These are phyloP conservation scores for Symbiodinium natans DNA, from an alignment of 73 alveolate genomes.

Conservation along the genomic window DNA sequence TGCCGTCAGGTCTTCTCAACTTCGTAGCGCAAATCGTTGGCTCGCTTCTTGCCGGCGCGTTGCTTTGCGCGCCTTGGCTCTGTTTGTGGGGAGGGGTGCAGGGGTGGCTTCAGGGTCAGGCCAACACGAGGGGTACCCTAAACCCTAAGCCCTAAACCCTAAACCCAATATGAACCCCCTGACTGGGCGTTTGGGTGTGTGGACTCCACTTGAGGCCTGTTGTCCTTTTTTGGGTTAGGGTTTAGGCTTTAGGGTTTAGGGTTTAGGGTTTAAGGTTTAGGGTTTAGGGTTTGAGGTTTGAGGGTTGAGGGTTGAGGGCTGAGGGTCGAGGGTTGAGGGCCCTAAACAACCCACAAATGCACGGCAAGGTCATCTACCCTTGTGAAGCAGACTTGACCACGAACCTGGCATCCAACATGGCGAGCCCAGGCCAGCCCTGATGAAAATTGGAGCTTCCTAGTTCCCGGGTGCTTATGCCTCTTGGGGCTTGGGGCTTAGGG, in stretches of 20 bases:
- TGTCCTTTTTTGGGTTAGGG: neutral
- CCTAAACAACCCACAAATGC: too few relatives aligned
- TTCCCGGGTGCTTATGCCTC: neutral
- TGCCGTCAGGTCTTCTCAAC: neutral
- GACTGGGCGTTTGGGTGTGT: too few relatives aligned
- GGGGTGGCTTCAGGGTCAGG: too few relatives aligned
- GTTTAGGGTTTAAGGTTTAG: neutral
- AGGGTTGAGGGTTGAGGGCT: too few relatives aligned
- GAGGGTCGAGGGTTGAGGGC: too few relatives aligned
- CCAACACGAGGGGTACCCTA: too few relatives aligned
- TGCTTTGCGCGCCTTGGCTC: conserved; percentile 1
- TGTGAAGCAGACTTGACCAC: conserved; percentile 57
- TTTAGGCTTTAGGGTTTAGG: neutral
- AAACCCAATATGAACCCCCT: too few relatives aligned
- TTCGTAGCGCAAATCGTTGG: conserved; percentile 14
- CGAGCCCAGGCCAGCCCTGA: neutral
- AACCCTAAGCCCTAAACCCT: too few relatives aligned
- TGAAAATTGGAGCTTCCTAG: neutral
- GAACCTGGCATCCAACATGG: conserved; percentile 46
- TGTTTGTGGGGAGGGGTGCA: too few relatives aligned
- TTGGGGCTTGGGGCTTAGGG: neutral
- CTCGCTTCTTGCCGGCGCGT: neutral
- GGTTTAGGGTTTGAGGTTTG: neutral
- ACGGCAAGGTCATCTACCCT: conserved; percentile 28
- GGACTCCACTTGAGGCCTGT: too few relatives aligned